Conservation (phyloP, 192 early-diverging fungal species). For the Coemansia sp. region DNA sequence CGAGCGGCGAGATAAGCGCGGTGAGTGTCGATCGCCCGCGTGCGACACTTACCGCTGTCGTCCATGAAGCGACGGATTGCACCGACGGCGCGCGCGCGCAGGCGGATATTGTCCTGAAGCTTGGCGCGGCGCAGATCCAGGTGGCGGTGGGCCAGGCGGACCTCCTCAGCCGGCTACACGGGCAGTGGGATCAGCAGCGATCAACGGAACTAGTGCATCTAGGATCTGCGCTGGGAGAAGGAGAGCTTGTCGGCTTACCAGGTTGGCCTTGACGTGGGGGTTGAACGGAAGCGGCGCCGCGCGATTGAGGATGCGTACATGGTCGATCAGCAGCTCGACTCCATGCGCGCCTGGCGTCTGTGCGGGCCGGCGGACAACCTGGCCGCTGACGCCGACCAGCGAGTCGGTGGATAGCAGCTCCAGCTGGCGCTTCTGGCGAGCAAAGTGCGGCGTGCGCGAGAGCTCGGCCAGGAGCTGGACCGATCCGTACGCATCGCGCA, state of each 20-base stretch:
- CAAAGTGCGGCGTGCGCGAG: constrained; percentile 41
- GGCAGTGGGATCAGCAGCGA: not conserved
- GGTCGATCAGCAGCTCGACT: constrained; percentile 64
- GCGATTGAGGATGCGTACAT: constrained; percentile 62
- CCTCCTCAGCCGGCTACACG: constrained; percentile 65
- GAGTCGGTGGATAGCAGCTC: constrained; percentile 59
- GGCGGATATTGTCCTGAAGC: constrained; percentile 70
- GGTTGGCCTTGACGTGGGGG: constrained; percentile 15
- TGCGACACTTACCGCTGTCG: constrained; percentile 47
- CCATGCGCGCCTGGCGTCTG: constrained; percentile 52
- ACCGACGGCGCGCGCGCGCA: constrained; percentile 61
- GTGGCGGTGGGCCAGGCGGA: constrained; percentile 66
- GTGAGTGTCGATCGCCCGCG: not conserved
- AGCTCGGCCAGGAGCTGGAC: constrained; percentile 58
- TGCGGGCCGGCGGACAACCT: constrained; percentile 54
- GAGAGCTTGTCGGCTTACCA: constrained; percentile 2
- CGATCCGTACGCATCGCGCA: constrained; percentile 71
- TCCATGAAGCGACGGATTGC: constrained; percentile 65
- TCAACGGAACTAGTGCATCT: no score
- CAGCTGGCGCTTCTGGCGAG: constrained; percentile 20
- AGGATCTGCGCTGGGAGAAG: not conserved
- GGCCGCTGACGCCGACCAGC: constrained; percentile 63
- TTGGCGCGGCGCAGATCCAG: constrained; percentile 72
- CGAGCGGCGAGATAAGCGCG: no score
- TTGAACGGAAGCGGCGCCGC: constrained; percentile 40